These are phyloP conservation scores for Celoporthe dispersa DNA, from an alignment of 2,329 filamentous ascomycete species.

Conservation along the genomic window DNA sequence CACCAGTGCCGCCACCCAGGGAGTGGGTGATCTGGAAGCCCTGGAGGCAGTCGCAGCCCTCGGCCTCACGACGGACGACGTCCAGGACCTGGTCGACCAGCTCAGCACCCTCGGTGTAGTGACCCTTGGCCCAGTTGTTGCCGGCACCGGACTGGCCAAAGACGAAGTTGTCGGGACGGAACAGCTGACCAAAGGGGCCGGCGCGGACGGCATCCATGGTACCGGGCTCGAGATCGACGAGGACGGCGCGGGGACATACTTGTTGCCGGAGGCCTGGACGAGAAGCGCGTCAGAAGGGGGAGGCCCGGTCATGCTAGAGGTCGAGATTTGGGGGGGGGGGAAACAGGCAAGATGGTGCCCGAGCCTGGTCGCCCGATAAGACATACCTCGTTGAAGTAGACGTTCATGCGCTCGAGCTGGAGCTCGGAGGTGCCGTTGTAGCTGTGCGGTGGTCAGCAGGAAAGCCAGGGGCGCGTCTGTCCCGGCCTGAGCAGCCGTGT, in stretches of 20 bases:
- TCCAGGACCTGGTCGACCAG: slow-evolving; percentile 97
- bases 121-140: slow-evolving; percentile 99
- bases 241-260: slow-evolving; percentile 98
- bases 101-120: slow-evolving; percentile 99
- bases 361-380: background rate
- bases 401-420: slow-evolving; percentile 99
- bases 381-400: slow-evolving; percentile 85
- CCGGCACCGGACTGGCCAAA: slow-evolving; percentile 99
- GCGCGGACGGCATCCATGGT: slow-evolving; percentile 99
- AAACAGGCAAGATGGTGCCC: background rate
- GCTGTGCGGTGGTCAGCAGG: slow-evolving; percentile 50
- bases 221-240: slow-evolving; percentile 98
- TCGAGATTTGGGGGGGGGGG: too few species aligned
- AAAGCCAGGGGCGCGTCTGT: slow-evolving; percentile 5
- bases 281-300: slow-evolving; percentile 21
- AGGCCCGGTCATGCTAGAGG: background rate
- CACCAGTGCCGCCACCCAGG: slow-evolving; percentile 99
- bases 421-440: slow-evolving; percentile 99
- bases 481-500: background rate
- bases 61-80: slow-evolving; percentile 97
- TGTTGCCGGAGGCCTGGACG: slow-evolving; percentile 86
- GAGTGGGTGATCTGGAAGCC: slow-evolving; percentile 99
- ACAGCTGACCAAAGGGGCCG: slow-evolving; percentile 97
- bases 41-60: slow-evolving; percentile 99
- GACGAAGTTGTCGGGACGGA: slow-evolving; percentile 99